phyloP scores from a whole-genome alignment of 2,329 filamentous ascomycete genomes.

The Talaromyces sp. region DNA sequence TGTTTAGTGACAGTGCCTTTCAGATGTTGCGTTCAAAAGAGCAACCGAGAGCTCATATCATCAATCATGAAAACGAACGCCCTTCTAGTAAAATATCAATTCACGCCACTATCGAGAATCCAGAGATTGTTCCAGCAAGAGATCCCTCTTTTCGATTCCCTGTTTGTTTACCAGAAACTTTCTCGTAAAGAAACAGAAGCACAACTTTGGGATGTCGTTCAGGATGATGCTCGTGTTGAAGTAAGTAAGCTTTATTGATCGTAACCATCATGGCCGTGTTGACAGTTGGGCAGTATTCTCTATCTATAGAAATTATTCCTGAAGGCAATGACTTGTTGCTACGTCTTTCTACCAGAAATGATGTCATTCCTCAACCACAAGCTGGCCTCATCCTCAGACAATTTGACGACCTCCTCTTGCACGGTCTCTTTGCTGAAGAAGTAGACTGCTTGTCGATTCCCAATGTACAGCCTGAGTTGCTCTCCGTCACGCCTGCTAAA shows the following conservation, averaged over 20 bases:
- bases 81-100: conserved; percentile 64
- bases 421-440: conserved; percentile 54
- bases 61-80: conserved; percentile 64
- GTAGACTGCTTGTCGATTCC: conserved; percentile 40
- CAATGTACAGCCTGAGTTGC: conserved; percentile 28
- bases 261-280: conserved; percentile 14
- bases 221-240: conserved; percentile 68
- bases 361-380: conserved; percentile 65
- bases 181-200: conserved; percentile 23
- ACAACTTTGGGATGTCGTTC: conserved; percentile 56
- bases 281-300: conserved; percentile 53
- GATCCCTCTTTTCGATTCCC: conserved; percentile 71
- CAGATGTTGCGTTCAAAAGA: conserved; percentile 52
- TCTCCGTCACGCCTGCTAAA: conserved; percentile 64
- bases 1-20: conserved; percentile 80
- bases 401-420: conserved; percentile 63
- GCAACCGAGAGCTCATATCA: conserved; percentile 56
- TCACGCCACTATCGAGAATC: conserved; percentile 65
- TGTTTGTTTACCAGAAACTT: conserved; percentile 76
- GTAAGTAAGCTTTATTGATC: conserved; percentile 27
- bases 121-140: conserved; percentile 67
- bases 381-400: conserved; percentile 65
- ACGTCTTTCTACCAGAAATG: conserved; percentile 62
- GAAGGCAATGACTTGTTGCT: conserved; percentile 51
- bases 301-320: conserved; percentile 76